phyloP scores from a whole-genome alignment of 805 yeast species.

The Metschnikowia anglica region DNA sequence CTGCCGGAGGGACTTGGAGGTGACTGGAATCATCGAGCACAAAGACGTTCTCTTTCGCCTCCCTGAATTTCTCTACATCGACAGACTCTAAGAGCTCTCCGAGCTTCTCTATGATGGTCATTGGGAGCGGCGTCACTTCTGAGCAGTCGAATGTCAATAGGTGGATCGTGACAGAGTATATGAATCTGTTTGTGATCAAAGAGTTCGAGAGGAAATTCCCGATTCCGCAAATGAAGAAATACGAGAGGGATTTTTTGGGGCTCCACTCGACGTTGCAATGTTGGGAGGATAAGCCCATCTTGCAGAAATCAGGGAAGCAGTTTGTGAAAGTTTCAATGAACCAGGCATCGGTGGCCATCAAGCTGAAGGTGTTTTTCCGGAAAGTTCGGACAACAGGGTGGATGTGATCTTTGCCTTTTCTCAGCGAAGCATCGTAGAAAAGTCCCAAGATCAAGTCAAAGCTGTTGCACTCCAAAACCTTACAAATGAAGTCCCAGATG shows the following conservation, averaged over 20 bases:
- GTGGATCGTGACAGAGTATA: slow-evolving; percentile 8
- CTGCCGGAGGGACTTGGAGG: not conserved
- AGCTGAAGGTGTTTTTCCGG: slow-evolving; percentile 6
- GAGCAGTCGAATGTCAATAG: slow-evolving; percentile 11
- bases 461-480: slow-evolving; percentile 11
- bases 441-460: slow-evolving; percentile 13
- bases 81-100: slow-evolving; percentile 2
- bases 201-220: slow-evolving; percentile 11
- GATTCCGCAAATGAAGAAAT: slow-evolving; percentile 8
- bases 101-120: slow-evolving; percentile 1
- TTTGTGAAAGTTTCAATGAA: slow-evolving; percentile 13
- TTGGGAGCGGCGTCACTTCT: slow-evolving; percentile 6
- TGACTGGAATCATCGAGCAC: not conserved
- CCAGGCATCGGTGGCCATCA: slow-evolving; percentile 9
- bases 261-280: slow-evolving; percentile 9
- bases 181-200: slow-evolving; percentile 11
- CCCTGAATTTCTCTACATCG: slow-evolving; percentile 1
- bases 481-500: slow-evolving; percentile 15
- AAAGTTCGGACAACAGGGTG: not conserved
- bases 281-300: slow-evolving; percentile 1
- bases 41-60: slow-evolving; percentile 1
- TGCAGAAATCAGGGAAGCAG: slow-evolving; percentile 8
- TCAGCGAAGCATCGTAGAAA: slow-evolving; percentile 10
- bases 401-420: not conserved
- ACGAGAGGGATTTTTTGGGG: slow-evolving; percentile 10